Conservation (phyloP, 306 rosid species). For the Malus sylvestris region DNA sequence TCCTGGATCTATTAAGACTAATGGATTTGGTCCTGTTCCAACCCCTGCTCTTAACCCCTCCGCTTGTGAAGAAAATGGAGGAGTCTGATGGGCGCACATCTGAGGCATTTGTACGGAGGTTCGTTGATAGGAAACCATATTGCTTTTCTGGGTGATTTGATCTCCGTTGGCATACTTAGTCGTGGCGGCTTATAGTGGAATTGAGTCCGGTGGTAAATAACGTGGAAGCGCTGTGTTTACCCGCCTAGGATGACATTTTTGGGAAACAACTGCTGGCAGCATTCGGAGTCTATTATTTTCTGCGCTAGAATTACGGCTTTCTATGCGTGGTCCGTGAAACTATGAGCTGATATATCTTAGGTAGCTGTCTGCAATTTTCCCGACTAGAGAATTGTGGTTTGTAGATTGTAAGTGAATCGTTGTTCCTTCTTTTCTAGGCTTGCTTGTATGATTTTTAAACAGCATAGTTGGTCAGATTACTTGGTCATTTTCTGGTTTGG, state of each 20-base stretch:
- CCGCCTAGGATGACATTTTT: conserved; percentile 26
- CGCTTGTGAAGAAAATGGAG: conserved; percentile 58
- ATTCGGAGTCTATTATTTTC: conserved; percentile 15
- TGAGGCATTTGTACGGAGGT: conserved; percentile 6
- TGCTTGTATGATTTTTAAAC: conserved; percentile 8
- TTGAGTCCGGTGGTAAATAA: conserved; percentile 9
- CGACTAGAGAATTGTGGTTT: conserved; percentile 29
- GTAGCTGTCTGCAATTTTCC: conserved; percentile 18
- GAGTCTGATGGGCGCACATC: conserved; percentile 10
- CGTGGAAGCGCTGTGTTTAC: conserved; percentile 13
- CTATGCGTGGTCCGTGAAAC: neutral
- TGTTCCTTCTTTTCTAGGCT: neutral
- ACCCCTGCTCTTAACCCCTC: conserved; percentile 18
- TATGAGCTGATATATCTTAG: conserved; percentile 12
- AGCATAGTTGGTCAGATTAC: neutral
- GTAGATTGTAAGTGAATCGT: conserved; percentile 32
- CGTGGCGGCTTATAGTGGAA: conserved; percentile 29
- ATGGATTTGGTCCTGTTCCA: conserved; percentile 44
- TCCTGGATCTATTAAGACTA: conserved; percentile 47
- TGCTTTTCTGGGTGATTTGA: conserved; percentile 24
- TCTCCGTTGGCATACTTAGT: conserved; percentile 16
- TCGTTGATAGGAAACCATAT: conserved; percentile 23
- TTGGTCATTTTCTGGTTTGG: neutral
- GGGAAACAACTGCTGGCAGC: conserved; percentile 24
- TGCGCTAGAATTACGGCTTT: conserved; percentile 5